A percentile compares a stretch with the other conserved stretches of the same genome.
These are phyloP conservation scores for Penicillium crystallinum DNA, from an alignment of 495 filamentous ascomycete species.

Conservation along the genomic window DNA sequence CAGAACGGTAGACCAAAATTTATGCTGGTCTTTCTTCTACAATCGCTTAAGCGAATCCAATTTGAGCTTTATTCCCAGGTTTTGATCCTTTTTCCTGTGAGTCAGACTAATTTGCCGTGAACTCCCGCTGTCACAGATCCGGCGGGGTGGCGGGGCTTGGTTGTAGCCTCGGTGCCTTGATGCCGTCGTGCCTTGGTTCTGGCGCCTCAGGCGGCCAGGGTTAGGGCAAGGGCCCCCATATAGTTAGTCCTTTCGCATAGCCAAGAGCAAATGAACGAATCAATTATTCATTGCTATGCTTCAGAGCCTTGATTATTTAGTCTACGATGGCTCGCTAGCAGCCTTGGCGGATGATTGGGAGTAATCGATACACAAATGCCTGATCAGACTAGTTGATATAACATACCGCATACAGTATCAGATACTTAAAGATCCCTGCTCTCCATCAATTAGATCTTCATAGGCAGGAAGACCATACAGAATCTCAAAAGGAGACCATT, in stretches of 20 bases:
- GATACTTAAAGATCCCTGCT: too few species aligned
- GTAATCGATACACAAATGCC: too few species aligned
- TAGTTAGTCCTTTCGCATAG: not conserved
- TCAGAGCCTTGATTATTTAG: not conserved
- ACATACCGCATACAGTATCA: too few species aligned
- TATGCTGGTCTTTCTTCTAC: not conserved
- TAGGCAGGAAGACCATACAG: too few species aligned
- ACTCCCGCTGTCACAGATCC: conserved; percentile 1
- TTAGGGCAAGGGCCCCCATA: conserved; percentile 7
- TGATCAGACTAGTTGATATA: too few species aligned
- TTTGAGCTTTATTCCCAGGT: not conserved
- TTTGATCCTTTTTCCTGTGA: conserved; percentile 11
- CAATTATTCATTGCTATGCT: not conserved
- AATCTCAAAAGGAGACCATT: not conserved
- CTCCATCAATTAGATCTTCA: too few species aligned
- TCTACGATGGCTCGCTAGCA: too few species aligned
- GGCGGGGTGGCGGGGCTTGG: conserved; percentile 11
- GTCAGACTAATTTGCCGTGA: conserved; percentile 5
- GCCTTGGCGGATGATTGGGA: too few species aligned
- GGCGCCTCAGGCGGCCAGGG: not conserved
- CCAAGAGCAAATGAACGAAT: not conserved
- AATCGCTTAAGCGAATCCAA: not conserved
- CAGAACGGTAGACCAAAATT: not conserved
- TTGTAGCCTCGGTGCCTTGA: conserved; percentile 1
- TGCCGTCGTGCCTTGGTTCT: not conserved